Conservation (phyloP, 768 basidiomycete genomes). For the Paxillus involutus region DNA sequence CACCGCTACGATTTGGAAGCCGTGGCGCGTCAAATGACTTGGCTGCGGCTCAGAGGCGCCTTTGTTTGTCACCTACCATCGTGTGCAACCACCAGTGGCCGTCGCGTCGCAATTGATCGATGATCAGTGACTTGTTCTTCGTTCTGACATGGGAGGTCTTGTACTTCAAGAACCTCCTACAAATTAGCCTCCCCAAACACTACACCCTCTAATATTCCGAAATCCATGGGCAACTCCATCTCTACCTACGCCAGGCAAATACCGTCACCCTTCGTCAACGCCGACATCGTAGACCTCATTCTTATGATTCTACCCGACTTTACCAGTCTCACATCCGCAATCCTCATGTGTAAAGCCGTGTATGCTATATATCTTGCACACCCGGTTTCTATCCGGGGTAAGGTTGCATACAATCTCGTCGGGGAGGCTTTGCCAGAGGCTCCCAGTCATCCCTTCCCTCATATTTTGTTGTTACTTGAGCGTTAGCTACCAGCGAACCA, state of each 20-base stretch:
- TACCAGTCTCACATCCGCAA: slow-evolving; percentile 15
- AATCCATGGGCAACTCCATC: background rate
- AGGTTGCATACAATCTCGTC: slow-evolving; percentile 28
- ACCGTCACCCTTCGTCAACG: slow-evolving; percentile 21
- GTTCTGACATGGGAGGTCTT: too few relatives aligned
- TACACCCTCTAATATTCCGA: background rate
- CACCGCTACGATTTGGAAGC: too few relatives aligned
- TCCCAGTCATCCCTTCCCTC: too few relatives aligned
- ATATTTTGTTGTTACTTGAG: too few relatives aligned
- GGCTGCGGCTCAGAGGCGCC: too few relatives aligned
- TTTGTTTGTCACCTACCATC: too few relatives aligned
- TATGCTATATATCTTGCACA: slow-evolving; percentile 25
- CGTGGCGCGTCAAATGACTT: too few relatives aligned
- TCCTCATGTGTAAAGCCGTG: slow-evolving; percentile 25
- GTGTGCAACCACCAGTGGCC: too few relatives aligned
- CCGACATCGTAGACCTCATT: slow-evolving; percentile 30
- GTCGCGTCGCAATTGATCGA: too few relatives aligned
- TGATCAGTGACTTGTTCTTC: too few relatives aligned
- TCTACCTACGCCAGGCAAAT: background rate
- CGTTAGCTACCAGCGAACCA: too few relatives aligned
- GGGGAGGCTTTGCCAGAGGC: slow-evolving; percentile 32
- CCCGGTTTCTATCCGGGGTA: slow-evolving; percentile 27
- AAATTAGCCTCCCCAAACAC: background rate
- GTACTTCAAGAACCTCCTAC: too few relatives aligned
- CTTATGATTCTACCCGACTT: slow-evolving; percentile 27